Base-by-base conservation (phyloP, 2,329 filamentous ascomycete genomes). In the Pseudocercospora eumusae region DNA sequence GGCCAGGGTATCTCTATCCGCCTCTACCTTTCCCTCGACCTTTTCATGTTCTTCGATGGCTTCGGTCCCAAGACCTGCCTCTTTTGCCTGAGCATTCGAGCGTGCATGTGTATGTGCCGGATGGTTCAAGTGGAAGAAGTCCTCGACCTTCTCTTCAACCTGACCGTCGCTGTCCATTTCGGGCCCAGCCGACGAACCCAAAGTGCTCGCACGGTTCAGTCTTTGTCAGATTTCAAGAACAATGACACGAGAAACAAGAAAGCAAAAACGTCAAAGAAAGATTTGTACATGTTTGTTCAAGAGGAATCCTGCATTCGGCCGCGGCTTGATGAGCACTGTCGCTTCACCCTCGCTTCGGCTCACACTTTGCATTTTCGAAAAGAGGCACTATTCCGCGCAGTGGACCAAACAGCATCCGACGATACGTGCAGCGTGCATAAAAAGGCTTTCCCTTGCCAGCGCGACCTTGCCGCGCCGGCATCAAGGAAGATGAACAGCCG, bases 101-200 rank as follows among this genome's bases (percentile, higher is more conserved):
- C 64, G 66, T 18, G 65, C 69, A 61, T 69, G 68, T 20, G 66
- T 61, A 21, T 70, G 65, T 44, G 59, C 64, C 7, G 70, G 69
- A 47, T 68, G 69, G 27, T 68, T 64, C 45, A 70, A 64, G 28
- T 70, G 66, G n/a, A 72, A 55, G n/a, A 42, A 61, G 15, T 68
- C 36, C 62, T 71, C 69, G 31, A 69, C 56, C 54, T 64, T 57
- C 45, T 69, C 65, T 55, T 66, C 66, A 4, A 59, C 61, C 20
- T n/a, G 11, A 40, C 13, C 36, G 49, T 62, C 45, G 15, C 13
- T 18, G 23, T 28, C 13, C 47, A 52, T 47, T n/a, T 45, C 60
- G 60, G 60, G 33, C 18, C 8, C 15, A 42, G 47, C 60, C 54
- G 60, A 50, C 42, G 36, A 53, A 61, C 28, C 54, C 59, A 53